A percentile compares a stretch with the other conserved stretches of the same genome.
phyloP scores from a whole-genome alignment of 129 eudicot species.

The Apium graveolens region DNA sequence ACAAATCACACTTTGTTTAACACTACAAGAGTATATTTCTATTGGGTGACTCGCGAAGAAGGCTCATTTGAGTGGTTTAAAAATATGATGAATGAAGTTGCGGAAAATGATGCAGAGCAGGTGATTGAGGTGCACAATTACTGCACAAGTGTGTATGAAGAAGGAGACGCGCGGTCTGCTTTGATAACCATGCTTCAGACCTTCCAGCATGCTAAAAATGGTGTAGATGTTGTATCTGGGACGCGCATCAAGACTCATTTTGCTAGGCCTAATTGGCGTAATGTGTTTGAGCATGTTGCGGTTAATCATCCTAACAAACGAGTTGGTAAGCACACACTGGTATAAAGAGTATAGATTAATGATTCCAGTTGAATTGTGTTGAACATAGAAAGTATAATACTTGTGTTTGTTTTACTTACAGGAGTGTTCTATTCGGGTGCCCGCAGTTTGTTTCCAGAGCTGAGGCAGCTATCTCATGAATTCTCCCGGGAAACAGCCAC shows the following conservation, averaged over 20 bases:
- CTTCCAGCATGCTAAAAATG: slow-evolving; percentile 56
- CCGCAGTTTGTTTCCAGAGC: slow-evolving; percentile 38
- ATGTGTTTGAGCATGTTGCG: slow-evolving; percentile 47
- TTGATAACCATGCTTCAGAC: slow-evolving; percentile 56
- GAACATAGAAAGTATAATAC: neutral
- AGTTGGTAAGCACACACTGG: slow-evolving; percentile 30
- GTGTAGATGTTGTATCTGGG: slow-evolving; percentile 69
- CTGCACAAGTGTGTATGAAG: slow-evolving; percentile 81
- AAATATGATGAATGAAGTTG: slow-evolving; percentile 62
- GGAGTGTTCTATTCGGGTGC: slow-evolving; percentile 68
- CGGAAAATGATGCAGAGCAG: slow-evolving; percentile 36
- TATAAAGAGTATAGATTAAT: too few relatives aligned
- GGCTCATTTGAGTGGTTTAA: slow-evolving; percentile 72
- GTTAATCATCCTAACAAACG: slow-evolving; percentile 29
- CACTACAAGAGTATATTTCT: slow-evolving; percentile 50
- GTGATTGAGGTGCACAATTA: slow-evolving; percentile 73
- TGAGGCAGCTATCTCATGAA: slow-evolving; percentile 41
- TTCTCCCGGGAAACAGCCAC: slow-evolving; percentile 41
- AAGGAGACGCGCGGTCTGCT: slow-evolving; percentile 74
- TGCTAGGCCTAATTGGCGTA: slow-evolving; percentile 51
- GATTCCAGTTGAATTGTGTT: too few relatives aligned
- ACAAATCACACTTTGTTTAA: slow-evolving; percentile 1
- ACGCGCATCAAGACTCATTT: slow-evolving; percentile 57
- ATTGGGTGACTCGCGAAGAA: slow-evolving; percentile 63
- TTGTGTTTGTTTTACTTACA: slow-evolving; percentile 10